Evolutionary conservation across 163 green algal genomes (phyloP).

Genomic region (Volvox carteri): DNA sequence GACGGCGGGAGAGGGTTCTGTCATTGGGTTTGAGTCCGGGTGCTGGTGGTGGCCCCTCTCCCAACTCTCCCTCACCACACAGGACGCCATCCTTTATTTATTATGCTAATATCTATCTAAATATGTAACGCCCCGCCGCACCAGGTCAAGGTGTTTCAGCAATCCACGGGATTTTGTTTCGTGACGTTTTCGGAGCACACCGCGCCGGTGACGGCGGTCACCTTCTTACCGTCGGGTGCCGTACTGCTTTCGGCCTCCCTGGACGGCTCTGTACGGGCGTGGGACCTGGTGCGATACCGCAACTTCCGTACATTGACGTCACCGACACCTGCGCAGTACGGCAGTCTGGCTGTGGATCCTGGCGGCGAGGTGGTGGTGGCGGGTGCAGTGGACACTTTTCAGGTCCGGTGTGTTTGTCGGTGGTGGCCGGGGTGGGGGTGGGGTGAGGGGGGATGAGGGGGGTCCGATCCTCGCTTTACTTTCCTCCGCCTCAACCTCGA

Average conservation of each 20-base stretch:
- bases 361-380: slow-evolving; percentile 82
- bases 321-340: slow-evolving; percentile 89
- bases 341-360: slow-evolving; percentile 87
- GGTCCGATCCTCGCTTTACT: neutral
- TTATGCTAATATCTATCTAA: too few relatives aligned
- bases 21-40: too few relatives aligned
- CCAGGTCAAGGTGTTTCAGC: slow-evolving; percentile 95
- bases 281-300: slow-evolving; percentile 93
- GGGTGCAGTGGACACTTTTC: slow-evolving; percentile 87
- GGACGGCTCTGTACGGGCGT: slow-evolving; percentile 97
- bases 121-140: too few relatives aligned
- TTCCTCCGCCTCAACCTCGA: neutral
- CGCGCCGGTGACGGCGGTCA: slow-evolving; percentile 87
- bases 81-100: too few relatives aligned
- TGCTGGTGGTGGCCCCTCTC: too few relatives aligned
- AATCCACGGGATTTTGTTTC: slow-evolving; percentile 92
- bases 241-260: slow-evolving; percentile 86
- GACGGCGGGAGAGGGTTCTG: too few relatives aligned
- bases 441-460: neutral
- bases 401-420: slow-evolving; percentile 60
- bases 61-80: too few relatives aligned
- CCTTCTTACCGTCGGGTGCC: slow-evolving; percentile 78
- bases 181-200: slow-evolving; percentile 96
- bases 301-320: slow-evolving; percentile 97
- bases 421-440: neutral